A percentile compares a stretch with the other conserved stretches of the same genome.
These are phyloP conservation scores for Sclerotinia minor DNA, from an alignment of 2,329 filamentous ascomycete genomes.

Conservation along the genomic window DNA sequence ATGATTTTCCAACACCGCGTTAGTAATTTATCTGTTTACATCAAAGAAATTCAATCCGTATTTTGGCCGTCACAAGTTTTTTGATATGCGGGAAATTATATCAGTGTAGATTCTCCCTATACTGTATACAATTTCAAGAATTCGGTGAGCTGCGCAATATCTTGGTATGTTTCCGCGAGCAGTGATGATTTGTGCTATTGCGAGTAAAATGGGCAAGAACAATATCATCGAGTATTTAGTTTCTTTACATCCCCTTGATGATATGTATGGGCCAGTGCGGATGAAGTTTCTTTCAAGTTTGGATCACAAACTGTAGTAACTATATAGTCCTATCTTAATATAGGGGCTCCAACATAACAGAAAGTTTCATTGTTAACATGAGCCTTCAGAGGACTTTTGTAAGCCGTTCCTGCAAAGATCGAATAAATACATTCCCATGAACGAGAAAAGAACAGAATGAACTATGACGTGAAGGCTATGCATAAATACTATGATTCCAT, in stretches of 20 bases:
- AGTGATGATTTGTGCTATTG: background rate
- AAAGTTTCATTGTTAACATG: background rate
- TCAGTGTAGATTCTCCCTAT: background rate
- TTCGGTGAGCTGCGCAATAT: too few species aligned
- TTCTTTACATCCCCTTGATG: background rate
- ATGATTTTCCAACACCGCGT: background rate
- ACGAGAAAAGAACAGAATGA: too few species aligned
- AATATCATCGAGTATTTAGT: background rate
- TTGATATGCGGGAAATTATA: background rate
- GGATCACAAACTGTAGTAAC: background rate
- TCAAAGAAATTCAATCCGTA: background rate
- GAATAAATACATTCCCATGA: background rate
- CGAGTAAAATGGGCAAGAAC: background rate
- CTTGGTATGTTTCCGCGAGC: too few species aligned
- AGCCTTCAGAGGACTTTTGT: background rate
- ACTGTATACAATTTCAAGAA: background rate
- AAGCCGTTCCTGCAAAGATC: background rate
- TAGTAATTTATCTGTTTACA: background rate
- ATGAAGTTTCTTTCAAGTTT: background rate
- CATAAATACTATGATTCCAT: background rate
- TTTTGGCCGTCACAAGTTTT: background rate
- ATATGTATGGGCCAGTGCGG: background rate
- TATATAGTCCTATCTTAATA: background rate
- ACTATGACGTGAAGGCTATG: background rate
- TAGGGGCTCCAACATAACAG: background rate